These are phyloP conservation scores for Chytriomyces confervae DNA, from an alignment of 192 early-diverging fungal genomes.

Conservation along the genomic window DNA sequence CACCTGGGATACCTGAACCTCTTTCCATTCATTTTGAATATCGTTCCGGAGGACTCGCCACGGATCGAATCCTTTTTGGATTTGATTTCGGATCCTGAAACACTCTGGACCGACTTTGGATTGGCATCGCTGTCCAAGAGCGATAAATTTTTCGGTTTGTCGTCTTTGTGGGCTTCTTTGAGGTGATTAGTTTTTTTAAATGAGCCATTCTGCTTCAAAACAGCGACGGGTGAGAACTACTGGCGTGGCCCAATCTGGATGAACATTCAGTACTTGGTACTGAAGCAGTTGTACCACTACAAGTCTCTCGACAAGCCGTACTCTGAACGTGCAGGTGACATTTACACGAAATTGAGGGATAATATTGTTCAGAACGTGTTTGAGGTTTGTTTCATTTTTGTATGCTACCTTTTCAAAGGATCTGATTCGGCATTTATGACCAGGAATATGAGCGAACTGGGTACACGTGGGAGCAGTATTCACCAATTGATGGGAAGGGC, in stretches of 20 bases:
- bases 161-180: background rate
- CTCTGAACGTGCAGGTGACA: slow-evolving; percentile 54
- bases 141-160: slow-evolving; percentile 35
- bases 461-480: slow-evolving; percentile 95
- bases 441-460: slow-evolving; percentile 77
- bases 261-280: slow-evolving; percentile 85
- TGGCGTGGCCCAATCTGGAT: slow-evolving; percentile 96
- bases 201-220: background rate
- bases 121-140: slow-evolving; percentile 47
- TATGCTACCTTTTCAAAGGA: slow-evolving; percentile 16
- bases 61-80: slow-evolving; percentile 48
- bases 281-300: slow-evolving; percentile 63
- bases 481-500: slow-evolving; percentile 72
- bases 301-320: slow-evolving; percentile 60
- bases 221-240: slow-evolving; percentile 86
- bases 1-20: slow-evolving; percentile 82
- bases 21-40: slow-evolving; percentile 79
- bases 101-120: slow-evolving; percentile 82
- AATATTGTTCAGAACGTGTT: slow-evolving; percentile 82
- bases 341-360: slow-evolving; percentile 75
- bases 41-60: slow-evolving; percentile 71
- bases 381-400: slow-evolving; percentile 49
- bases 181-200: no score
- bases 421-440: slow-evolving; percentile 43
- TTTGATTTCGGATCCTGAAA: slow-evolving; percentile 73